A percentile compares a stretch with the other conserved stretches of the same genome.
phyloP scores from a whole-genome alignment of 805 yeast genomes.

The Kluyveromyces wickerhamii region DNA sequence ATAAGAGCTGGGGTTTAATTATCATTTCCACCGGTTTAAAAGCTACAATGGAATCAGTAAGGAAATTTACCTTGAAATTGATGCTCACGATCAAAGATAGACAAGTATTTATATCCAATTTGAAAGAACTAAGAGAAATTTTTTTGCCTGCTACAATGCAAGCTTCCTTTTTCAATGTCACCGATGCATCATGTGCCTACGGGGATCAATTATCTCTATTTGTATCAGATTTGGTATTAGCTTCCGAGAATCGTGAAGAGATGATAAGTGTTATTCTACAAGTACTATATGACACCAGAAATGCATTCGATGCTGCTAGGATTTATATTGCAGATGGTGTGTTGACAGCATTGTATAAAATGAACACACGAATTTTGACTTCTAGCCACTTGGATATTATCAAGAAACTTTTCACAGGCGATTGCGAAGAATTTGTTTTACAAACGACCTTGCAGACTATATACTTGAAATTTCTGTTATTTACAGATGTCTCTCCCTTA shows the following conservation, averaged over 20 bases:
- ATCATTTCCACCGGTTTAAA: conserved; percentile 68
- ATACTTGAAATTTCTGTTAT: conserved; percentile 38
- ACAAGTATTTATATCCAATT: conserved; percentile 37
- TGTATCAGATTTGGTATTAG: conserved; percentile 25
- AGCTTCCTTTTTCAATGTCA: conserved; percentile 52
- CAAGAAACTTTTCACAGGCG: conserved; percentile 30
- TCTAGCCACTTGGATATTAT: conserved; percentile 25
- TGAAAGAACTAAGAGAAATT: conserved; percentile 30
- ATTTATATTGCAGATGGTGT: conserved; percentile 54
- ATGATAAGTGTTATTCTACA: conserved; percentile 33
- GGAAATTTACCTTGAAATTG: conserved; percentile 51
- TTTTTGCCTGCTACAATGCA: conserved; percentile 55
- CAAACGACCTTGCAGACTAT: conserved; percentile 44
- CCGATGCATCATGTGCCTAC: conserved; percentile 42
- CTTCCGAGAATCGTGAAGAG: conserved; percentile 5
- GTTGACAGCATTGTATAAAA: conserved; percentile 38
- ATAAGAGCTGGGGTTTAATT: conserved; percentile 64
- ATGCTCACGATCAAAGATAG: conserved; percentile 46
- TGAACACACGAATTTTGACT: conserved; percentile 14
- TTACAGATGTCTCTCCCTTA: conserved; percentile 23
- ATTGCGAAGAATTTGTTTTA: conserved; percentile 46
- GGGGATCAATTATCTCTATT: conserved; percentile 46
- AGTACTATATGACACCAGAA: conserved; percentile 40
- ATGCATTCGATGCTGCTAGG: conserved; percentile 63
- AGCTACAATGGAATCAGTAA: conserved; percentile 70